Conservation (phyloP, 1,284 basidiomycete species). For the Meira miltonrushii region DNA sequence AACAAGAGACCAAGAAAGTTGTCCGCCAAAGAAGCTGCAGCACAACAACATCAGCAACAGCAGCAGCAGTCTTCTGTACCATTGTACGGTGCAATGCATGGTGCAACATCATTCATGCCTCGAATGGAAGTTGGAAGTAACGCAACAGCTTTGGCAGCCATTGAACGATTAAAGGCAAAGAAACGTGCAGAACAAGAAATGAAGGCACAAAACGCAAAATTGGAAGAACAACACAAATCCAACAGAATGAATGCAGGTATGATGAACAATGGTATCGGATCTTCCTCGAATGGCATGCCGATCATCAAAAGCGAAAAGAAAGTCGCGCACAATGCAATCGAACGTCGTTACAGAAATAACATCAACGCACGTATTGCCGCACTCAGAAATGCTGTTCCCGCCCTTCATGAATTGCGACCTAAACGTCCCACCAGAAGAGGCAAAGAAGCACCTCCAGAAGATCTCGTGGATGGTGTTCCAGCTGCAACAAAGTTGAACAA, state of each 20-base stretch:
- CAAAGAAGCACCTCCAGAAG: constrained; percentile 36
- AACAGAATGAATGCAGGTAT: constrained; percentile 4
- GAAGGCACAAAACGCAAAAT: background rate
- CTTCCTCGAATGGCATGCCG: background rate
- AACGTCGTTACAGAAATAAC: constrained; percentile 50
- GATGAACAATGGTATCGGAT: background rate
- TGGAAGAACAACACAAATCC: constrained; percentile 1
- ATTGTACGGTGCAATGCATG: background rate
- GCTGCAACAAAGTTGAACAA: constrained; percentile 52
- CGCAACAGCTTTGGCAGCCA: constrained; percentile 34
- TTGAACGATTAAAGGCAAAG: constrained; percentile 27
- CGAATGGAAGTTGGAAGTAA: constrained; percentile 42
- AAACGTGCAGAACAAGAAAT: constrained; percentile 1
- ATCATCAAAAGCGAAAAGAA: constrained; percentile 25
- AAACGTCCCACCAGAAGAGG: constrained; percentile 32
- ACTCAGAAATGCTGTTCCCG: constrained; percentile 71
- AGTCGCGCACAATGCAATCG: constrained; percentile 49
- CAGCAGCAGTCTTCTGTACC: background rate
- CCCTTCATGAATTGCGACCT: constrained; percentile 57
- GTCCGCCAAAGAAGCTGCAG: background rate
- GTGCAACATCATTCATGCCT: constrained; percentile 20
- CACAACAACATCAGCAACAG: background rate
- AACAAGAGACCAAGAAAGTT: background rate
- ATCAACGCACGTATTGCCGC: constrained; percentile 50
- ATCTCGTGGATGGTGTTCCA: constrained; percentile 49